Evolutionary conservation across 331 rosid genomes (phyloP).

Genomic region (Malus hybrid): DNA sequence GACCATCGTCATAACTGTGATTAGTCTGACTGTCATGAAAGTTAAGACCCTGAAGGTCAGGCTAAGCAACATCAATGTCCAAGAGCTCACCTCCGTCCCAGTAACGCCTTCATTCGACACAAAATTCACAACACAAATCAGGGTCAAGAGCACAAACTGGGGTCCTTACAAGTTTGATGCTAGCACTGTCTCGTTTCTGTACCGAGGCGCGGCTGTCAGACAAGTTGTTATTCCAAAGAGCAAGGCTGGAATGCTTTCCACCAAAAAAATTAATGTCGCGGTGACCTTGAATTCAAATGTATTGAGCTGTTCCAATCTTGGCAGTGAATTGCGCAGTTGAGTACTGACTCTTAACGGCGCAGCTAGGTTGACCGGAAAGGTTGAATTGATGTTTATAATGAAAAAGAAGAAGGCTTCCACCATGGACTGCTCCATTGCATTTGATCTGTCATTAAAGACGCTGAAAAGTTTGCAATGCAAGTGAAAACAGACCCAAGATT

Average conservation of each 20-base stretch:
- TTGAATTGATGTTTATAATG: conserved; percentile 1
- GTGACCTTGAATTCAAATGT: neutral
- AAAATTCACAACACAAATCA: too few species aligned
- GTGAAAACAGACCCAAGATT: too few species aligned
- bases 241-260: neutral
- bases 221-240: neutral
- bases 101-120: too few species aligned
- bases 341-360: neutral
- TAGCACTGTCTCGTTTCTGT: neutral
- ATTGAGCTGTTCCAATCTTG: neutral
- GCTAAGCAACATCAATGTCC: too few species aligned
- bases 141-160: neutral
- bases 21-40: too few species aligned
- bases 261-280: neutral
- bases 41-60: too few species aligned
- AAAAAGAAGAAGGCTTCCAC: neutral
- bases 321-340: neutral
- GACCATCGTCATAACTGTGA: too few species aligned
- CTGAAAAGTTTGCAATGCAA: too few species aligned
- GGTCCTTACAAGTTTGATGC: neutral
- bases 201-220: neutral
- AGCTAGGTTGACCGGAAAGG: neutral
- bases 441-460: too few species aligned
- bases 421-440: too few species aligned
- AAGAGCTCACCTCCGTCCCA: too few species aligned